Base-by-base conservation (phyloP, 1,284 basidiomycete species). In the Filobasidium uniguttulatum region DNA sequence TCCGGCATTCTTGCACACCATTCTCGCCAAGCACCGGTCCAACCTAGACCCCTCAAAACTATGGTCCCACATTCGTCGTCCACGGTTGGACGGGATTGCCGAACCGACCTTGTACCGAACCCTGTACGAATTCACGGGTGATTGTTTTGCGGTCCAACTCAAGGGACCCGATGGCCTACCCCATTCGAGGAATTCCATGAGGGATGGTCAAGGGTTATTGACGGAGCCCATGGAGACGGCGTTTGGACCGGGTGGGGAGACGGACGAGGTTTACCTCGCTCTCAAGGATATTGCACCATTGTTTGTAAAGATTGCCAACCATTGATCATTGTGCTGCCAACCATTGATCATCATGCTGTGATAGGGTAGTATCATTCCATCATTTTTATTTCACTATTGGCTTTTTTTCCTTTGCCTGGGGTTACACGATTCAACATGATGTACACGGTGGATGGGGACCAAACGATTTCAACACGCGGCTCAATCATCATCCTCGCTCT, bases 1-100 rank as follows among this genome's bases (percentile, higher is more conserved):
- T 23, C 71, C 72, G 0, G 63, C 69, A 0, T 73, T 73, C 60
- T 58, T 69, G 22, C 72, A 72, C 50, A 65, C 66, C 15, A 72
- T 72, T 56, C 62, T 72, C 35, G 63, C 68, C 15, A 73, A 73
- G 57, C 67, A 70, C 53, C 60, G 64, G 14, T 55, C 57, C 37
- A 56, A 59, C 35, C 58, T 70, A 5, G 64, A 66, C 34, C 62
- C 66, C 2, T 53, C 59, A 29, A 67, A 64, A 45, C 58, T 67
- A n/a, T 67, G 65, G 53, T 60, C 59, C 4, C 65, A 69, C 49
- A 52, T 63, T 43, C 57, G 57, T 37, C 58, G 59, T 12, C 65
- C 67, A 1, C 53, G 63, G 17, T 51, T 64, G 35, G 65, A 69
- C 50, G 59, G 59, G 20, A 65, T 67, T 43, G 44, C 55, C 34